Percentiles rank a stretch among this genome's conserved stretches.
Evolutionary conservation across 2,329 filamentous ascomycete species (phyloP).

Genomic region (Sporothrix mexicana): DNA sequence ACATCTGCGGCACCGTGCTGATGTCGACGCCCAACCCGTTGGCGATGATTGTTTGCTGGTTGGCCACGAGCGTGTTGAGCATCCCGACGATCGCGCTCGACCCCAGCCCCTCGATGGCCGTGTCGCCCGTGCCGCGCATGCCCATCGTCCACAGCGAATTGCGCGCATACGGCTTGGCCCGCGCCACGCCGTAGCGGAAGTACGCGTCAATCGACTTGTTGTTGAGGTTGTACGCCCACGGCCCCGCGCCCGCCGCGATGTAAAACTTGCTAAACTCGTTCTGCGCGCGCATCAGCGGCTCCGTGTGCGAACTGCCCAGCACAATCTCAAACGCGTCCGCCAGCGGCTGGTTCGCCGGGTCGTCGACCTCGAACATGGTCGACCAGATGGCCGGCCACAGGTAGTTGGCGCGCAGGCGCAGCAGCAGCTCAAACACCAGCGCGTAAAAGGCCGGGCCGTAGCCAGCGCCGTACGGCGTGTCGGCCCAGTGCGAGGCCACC

Average conservation of each 20-base stretch:
- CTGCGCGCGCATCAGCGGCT: constrained; percentile 70
- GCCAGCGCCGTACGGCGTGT: constrained; percentile 54
- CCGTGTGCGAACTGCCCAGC: constrained; percentile 74
- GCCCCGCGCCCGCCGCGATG: constrained; percentile 51
- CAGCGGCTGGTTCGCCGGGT: constrained; percentile 69
- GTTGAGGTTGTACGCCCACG: constrained; percentile 74
- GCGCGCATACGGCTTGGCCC: constrained; percentile 69
- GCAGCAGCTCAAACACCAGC: constrained; percentile 72
- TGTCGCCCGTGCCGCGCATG: constrained; percentile 75
- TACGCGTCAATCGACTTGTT: constrained; percentile 71
- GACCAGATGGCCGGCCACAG: constrained; percentile 73
- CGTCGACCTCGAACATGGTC: constrained; percentile 74
- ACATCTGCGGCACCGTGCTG: constrained; percentile 67
- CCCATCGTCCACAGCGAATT: constrained; percentile 69
- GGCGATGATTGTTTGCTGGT: constrained; percentile 64
- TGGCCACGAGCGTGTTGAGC: constrained; percentile 64
- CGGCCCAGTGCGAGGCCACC: constrained; percentile 55
- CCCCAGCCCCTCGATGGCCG: constrained; percentile 61
- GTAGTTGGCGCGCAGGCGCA: constrained; percentile 74
- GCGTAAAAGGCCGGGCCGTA: constrained; percentile 70
- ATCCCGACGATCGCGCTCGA: constrained; percentile 61
- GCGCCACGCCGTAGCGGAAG: constrained; percentile 69
- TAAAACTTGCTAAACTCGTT: constrained; percentile 62
- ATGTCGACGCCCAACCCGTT: constrained; percentile 59
- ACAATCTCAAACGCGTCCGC: constrained; percentile 77